Base-by-base conservation (phyloP, 495 filamentous ascomycete species). In the Chaetomium cochliodes region DNA sequence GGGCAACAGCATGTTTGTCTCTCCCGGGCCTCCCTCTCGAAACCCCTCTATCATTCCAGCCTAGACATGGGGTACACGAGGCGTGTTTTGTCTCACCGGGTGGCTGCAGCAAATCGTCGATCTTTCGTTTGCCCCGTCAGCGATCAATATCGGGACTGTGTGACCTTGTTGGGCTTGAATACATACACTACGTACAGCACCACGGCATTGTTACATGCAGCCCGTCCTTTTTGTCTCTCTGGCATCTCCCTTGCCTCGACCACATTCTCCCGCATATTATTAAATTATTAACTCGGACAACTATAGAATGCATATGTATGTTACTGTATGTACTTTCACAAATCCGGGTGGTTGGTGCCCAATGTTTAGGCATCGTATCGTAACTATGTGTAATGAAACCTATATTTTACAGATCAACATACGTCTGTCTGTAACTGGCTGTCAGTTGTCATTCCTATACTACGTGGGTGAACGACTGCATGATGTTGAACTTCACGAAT, bases 81-180 rank as follows among this genome's bases (percentile, higher is more conserved):
- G 54, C 54, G 49, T 47, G 44, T 47, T 47, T 47, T 47, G 7
- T 22, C 44, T 47, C 22, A 37, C 22, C 49, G 49, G 49, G 49
- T 28, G 49, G 49, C 49, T 52, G 49, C 49, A 52, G 23, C 49
- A 28, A 52, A 52, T 52, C 49, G 49, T 15, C 49, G 49, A 52
- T 26, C 49, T 15, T 11, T 26, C 49, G 22, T 28, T 16, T 26
- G 22, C 5, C 25, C 49, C 41, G 41, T 18, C 11, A 23, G 9
- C 15, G 33, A 39, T 56, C 33, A 16, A 41, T 41, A 39, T 56
- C 30, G 33, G 33, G 30, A 56, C 30, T 47, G 44, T 47, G 44
- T 47, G 16, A 6, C 44, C 44, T n/a, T 22, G 44, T 47, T 47
- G 33, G 33, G 33, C 33, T 37, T 8, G 33, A 37, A 37, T 37